Base-by-base conservation (phyloP, 2,329 filamentous ascomycete genomes). In the Fusarium newnesense region DNA sequence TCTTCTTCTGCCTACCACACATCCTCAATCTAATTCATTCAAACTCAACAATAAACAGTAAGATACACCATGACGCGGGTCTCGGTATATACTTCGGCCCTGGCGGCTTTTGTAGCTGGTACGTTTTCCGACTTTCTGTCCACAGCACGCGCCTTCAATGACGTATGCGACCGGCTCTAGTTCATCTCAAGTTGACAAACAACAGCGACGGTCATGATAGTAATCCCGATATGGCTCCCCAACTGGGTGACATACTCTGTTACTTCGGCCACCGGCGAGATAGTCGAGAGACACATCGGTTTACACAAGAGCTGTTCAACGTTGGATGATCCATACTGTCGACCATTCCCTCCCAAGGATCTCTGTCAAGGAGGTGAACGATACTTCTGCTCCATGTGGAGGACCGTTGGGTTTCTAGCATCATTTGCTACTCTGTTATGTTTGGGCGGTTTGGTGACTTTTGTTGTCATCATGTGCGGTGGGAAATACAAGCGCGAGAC, bases 381-480 rank as follows among this genome's bases (percentile, higher is more conserved):
- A 58, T 90, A 91, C 78, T 98, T 98, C 84, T 98, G 96, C 86
- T 93, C 91, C 77, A 93, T 97, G 88, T 99, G 96, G 96, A 89
- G 93, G 67, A 94, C 91, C 32, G 91, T 94, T 40, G 95, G 94
- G 30, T 98, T 98, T 83, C 83, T 97, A 73, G 94, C 97, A 85
- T 93, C 92, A 59, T 93, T 98, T 76, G 89, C 93, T 12, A 89
- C 94, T 42, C 91, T 97, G n/a, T 81, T 96, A 43, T 92, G 97
- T 81, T 88, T 96, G 44, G 94, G 93, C 62, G 91, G 91, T 11
- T 83, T 97, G n/a, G 91, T 97, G 34, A 90, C 91, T 24, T 97
- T 96, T 82, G 79, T 92, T 36, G 89, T 97, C 56, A 90, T 97
- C 52, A 84, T 98, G 74, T 84, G 87, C 4, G 95, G 95, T 24